A percentile compares a stretch with the other conserved stretches of the same genome.
phyloP scores from a whole-genome alignment of 305 asterid genomes.

The Solanum hybrid region DNA sequence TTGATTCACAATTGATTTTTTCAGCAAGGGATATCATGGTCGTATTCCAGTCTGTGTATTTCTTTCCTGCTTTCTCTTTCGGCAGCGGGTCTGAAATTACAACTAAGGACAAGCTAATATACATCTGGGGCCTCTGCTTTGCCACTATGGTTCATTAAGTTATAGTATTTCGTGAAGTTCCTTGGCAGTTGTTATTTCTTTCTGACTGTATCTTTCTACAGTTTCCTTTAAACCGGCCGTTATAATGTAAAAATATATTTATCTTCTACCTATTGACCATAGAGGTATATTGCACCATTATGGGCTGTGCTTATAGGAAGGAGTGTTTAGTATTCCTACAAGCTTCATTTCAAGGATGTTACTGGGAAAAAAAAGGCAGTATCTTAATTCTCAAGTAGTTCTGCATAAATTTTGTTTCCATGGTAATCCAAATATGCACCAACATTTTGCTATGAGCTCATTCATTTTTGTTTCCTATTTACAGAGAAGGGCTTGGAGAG shows the following conservation, averaged over 20 bases:
- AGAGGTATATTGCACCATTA: background rate
- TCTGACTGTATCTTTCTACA: background rate
- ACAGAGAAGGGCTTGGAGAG: conserved; percentile 96
- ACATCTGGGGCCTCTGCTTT: background rate
- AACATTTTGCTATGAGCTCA: background rate
- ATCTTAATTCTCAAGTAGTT: background rate
- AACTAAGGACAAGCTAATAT: background rate
- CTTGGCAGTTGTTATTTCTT: background rate
- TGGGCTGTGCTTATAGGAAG: background rate
- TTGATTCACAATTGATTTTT: background rate
- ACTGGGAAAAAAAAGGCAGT: background rate
- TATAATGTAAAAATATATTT: background rate
- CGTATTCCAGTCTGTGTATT: background rate
- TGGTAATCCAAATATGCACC: background rate
- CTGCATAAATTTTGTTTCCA: background rate
- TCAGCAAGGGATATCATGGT: background rate
- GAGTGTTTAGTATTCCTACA: background rate
- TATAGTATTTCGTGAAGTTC: background rate
- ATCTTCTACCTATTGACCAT: background rate
- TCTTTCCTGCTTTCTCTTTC: background rate
- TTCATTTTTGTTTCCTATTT: conserved; percentile 21
- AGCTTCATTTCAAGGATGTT: background rate
- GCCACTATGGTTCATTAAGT: background rate
- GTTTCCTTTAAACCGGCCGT: background rate
- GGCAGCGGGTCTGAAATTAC: background rate